Evolutionary conservation across 208 protist genomes (phyloP), one percentile per base, ranked within the genome.

Genomic region (Leishmania turanica): DNA sequence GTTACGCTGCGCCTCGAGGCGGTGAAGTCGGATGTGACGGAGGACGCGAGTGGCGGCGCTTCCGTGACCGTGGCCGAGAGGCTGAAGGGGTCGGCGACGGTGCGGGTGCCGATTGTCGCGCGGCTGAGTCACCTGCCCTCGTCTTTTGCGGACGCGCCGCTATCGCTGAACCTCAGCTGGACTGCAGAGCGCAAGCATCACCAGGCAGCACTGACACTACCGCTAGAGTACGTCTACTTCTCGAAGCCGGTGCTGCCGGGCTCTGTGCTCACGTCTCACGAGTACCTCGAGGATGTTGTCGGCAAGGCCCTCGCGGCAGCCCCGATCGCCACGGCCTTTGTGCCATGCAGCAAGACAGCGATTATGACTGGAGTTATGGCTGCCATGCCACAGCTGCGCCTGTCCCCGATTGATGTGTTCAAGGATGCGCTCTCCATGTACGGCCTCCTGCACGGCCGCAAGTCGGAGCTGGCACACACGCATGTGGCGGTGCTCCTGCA

Each of bases 401-500:
- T 97, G 8, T 62, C 49, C 19, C 69, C 85, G 11, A 87, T 97
- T 15, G 94, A 97, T 19, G 79, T 94, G 1, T 93, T 95, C 82
- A 93, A 89, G 60, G 92, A 97, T 79, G 85, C 85, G 19, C 81
- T 84, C 5, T 90, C 90, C 5, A 85, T 96, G 42, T 87, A 93
- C 64, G 92, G 94, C 37, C 49, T 90, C 45, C 47, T 97, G 56
- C 90, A 95, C 31, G 77, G 83, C 11, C 86, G 89, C 19, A 96
- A 93, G 85, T 89, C 88, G 3, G 70, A 89, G 27, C 69, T 69
- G 31, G 56, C 83, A 13, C 65, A 56, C 31, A 83, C 85, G 13
- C 91, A 95, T 78, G 87, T 97, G 15, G 91, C 92, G 0, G 87
- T 94, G 31, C 78, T 97, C 40, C 85, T 96, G 47, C 86, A 86